Percentiles rank a stretch among this genome's conserved stretches.
Conservation (phyloP, 495 filamentous ascomycete species). For the Penicillium paradoxum region DNA sequence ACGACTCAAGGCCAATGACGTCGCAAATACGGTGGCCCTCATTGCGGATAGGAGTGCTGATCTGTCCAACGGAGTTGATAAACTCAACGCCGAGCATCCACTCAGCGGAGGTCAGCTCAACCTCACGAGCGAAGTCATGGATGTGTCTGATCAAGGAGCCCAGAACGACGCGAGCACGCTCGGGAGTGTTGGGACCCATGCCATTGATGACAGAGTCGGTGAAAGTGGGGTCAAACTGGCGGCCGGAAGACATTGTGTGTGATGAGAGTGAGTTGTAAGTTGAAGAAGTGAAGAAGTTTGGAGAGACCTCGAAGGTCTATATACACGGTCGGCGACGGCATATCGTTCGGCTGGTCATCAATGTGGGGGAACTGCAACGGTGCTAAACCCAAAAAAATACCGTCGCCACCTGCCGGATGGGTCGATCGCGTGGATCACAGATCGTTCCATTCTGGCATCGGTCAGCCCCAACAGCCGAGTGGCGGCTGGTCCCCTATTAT, state of each 20-base stretch:
- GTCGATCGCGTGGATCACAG: conserved; percentile 1
- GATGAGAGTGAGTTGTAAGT: neutral
- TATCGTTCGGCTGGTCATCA: conserved; percentile 21
- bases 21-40: conserved; percentile 76
- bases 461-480: conserved; percentile 9
- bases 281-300: neutral
- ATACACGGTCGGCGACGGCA: conserved; percentile 24
- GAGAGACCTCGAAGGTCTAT: conserved; percentile 15
- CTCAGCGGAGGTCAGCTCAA: conserved; percentile 73
- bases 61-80: conserved; percentile 48
- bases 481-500: conserved; percentile 4
- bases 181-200: conserved; percentile 68
- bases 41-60: conserved; percentile 57
- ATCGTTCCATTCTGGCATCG: neutral
- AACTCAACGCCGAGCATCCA: conserved; percentile 75
- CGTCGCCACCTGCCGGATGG: conserved; percentile 20
- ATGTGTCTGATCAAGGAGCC: conserved; percentile 65
- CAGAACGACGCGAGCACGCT: conserved; percentile 62
- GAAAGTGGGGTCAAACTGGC: conserved; percentile 67
- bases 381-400: conserved; percentile 3
- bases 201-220: conserved; percentile 68
- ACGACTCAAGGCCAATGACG: conserved; percentile 78
- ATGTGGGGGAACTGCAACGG: conserved; percentile 16
- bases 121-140: conserved; percentile 79
- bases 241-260: conserved; percentile 30